Base-by-base conservation (phyloP, 2,329 filamentous ascomycete genomes). In the Cladosporium sp. region DNA sequence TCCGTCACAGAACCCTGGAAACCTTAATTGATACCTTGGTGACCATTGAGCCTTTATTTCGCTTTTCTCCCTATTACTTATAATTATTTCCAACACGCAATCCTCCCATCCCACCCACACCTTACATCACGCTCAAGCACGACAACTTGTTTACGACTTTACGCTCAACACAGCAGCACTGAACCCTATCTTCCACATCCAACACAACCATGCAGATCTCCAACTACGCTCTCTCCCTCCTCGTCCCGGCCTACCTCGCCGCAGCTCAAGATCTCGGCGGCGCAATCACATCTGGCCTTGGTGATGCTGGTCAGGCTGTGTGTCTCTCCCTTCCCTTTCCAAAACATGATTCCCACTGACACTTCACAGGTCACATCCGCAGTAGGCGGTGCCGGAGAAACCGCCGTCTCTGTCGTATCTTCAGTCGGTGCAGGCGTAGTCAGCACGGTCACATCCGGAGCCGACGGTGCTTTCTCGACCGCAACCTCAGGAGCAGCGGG, bases 131-230 rank as follows among this genome's bases (percentile, higher is more conserved):
- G 20, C 25, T 15, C 22, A 1, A 22, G 2, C 39, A 24, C 39
- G 15, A 24, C 20, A 17, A n/a, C n/a, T n/a, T n/a, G n/a, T n/a
- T n/a, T n/a, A n/a, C n/a, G 17, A 42, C 19, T 42, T 15, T 12
- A 44, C 25, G 12, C 28, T 32, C 28, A 7, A 32, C 28, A 32
- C 28, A 32, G 12, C 36, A 39, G 47, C 20, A 28, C 39, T 10
- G 8, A 32, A 10, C 12, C 28, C 8, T 10, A 32, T 9, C n/a
- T 10, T 32, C 28, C 28, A 44, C 37, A 40, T 17, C 24, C 15
- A 54, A 19, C n/a, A 22, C 20, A 54, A 59, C 47, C 45, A 67
- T 67, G 65, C 63, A 65, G 48, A 45, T 63, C 52, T 59, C 60
- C 24, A 57, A 63, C 37, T 50, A 50, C 34, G 47, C 47, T 19